Conservation (phyloP, 352 stramenopile species). For the Phytophthora citrophthora region DNA sequence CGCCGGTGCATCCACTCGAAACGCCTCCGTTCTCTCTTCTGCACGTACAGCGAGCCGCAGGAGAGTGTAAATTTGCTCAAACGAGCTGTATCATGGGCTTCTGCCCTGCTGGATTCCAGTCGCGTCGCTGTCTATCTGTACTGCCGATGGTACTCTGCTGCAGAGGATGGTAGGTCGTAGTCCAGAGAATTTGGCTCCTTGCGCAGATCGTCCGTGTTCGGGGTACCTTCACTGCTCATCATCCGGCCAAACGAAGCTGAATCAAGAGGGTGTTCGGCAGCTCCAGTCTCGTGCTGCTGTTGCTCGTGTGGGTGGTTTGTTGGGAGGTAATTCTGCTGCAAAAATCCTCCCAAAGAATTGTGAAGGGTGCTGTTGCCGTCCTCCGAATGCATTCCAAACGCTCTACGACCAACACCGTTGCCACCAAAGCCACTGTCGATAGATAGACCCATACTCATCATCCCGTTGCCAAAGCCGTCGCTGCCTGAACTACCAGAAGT, state of each 20-base stretch:
- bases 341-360: slow-evolving; percentile 66
- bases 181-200: slow-evolving; percentile 35
- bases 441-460: slow-evolving; percentile 55
- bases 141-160: slow-evolving; percentile 47
- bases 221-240: slow-evolving; percentile 41
- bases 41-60: slow-evolving; percentile 9
- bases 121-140: slow-evolving; percentile 43
- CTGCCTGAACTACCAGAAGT: slow-evolving; percentile 14
- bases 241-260: slow-evolving; percentile 46
- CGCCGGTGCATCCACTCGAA: slow-evolving; percentile 10
- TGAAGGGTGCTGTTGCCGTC: slow-evolving; percentile 39
- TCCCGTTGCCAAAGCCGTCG: slow-evolving; percentile 53
- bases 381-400: slow-evolving; percentile 44
- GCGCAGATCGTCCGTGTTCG: slow-evolving; percentile 27
- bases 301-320: slow-evolving; percentile 41
- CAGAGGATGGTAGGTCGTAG: slow-evolving; percentile 46
- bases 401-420: slow-evolving; percentile 26
- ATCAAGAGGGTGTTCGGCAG: slow-evolving; percentile 51
- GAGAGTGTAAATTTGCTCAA: slow-evolving; percentile 20
- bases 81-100: slow-evolving; percentile 21
- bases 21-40: slow-evolving; percentile 11
- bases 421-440: slow-evolving; percentile 41
- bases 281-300: slow-evolving; percentile 25
- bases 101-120: slow-evolving; percentile 23
- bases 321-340: slow-evolving; percentile 61